phyloP scores from a whole-genome alignment of 352 stramenopile genomes.

The Globisporangium polare region DNA sequence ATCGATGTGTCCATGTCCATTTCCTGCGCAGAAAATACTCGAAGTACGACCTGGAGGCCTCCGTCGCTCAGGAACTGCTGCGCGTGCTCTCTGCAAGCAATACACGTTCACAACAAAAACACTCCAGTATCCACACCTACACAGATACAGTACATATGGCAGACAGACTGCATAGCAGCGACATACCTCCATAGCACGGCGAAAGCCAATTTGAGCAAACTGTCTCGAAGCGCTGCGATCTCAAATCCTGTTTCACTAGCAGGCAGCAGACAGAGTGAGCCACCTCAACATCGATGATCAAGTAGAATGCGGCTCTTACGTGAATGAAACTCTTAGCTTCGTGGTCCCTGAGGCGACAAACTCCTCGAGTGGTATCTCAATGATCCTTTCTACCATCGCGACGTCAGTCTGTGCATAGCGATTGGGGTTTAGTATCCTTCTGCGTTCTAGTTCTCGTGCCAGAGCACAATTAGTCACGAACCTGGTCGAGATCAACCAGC shows the following conservation, averaged over 20 bases:
- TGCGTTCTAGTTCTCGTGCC: neutral
- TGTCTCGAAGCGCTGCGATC: slow-evolving; percentile 9
- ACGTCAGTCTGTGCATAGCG: neutral
- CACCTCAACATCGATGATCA: neutral
- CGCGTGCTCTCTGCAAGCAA: slow-evolving; percentile 3
- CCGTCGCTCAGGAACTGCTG: neutral
- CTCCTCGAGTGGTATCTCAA: neutral
- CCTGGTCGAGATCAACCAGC: neutral
- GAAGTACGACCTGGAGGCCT: neutral
- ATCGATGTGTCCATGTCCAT: neutral
- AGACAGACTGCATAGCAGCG: neutral
- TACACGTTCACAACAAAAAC: neutral
- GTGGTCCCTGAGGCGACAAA: neutral
- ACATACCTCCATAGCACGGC: slow-evolving; percentile 25
- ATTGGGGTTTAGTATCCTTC: neutral
- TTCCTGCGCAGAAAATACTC: neutral
- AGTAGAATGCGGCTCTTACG: neutral
- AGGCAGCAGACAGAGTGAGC: neutral
- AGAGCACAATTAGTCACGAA: neutral
- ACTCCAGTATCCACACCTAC: no score
- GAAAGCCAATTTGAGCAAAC: slow-evolving; percentile 22
- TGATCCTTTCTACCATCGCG: neutral
- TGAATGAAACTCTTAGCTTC: neutral
- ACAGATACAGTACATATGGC: no score
- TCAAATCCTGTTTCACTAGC: slow-evolving; percentile 12